A percentile compares a stretch with the other conserved stretches of the same genome.
These are phyloP conservation scores for Colletotrichum sp. DNA, from an alignment of 2,329 filamentous ascomycete genomes.

Conservation along the genomic window DNA sequence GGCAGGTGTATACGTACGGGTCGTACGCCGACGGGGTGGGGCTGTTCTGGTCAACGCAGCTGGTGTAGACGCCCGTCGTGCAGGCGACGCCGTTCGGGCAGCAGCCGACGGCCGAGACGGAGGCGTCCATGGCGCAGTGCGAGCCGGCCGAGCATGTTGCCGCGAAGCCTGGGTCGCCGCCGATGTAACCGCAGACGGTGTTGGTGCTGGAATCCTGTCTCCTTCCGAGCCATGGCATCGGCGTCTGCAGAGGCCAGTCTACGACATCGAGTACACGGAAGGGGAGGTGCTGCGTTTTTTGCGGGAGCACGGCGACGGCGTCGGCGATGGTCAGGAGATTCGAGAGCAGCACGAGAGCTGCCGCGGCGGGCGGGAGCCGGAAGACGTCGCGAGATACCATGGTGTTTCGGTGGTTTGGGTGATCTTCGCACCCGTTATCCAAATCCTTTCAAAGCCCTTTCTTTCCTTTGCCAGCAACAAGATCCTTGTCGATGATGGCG, in stretches of 20 bases:
- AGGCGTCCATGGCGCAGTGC: conserved; percentile 60
- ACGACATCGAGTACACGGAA: conserved; percentile 40
- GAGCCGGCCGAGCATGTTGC: conserved; percentile 63
- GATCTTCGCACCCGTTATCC: background rate
- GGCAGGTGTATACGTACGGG: conserved; percentile 62
- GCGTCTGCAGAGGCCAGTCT: conserved; percentile 47
- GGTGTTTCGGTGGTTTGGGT: background rate
- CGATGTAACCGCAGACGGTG: conserved; percentile 64
- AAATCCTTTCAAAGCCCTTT: background rate
- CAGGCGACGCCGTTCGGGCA: conserved; percentile 58
- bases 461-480: background rate
- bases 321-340: conserved; percentile 34
- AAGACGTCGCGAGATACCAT: conserved; percentile 34
- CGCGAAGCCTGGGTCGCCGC: conserved; percentile 53
- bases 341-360: conserved; percentile 38
- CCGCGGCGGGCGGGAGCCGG: conserved; percentile 37
- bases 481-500: background rate
- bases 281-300: conserved; percentile 41
- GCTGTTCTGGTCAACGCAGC: conserved; percentile 59
- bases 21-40: conserved; percentile 54
- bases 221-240: conserved; percentile 38
- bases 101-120: conserved; percentile 57
- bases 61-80: conserved; percentile 61
- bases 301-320: conserved; percentile 47
- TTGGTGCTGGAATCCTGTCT: conserved; percentile 45